Conservation (phyloP, 2,329 filamentous ascomycete species). For the Trichoderma asperellum region DNA sequence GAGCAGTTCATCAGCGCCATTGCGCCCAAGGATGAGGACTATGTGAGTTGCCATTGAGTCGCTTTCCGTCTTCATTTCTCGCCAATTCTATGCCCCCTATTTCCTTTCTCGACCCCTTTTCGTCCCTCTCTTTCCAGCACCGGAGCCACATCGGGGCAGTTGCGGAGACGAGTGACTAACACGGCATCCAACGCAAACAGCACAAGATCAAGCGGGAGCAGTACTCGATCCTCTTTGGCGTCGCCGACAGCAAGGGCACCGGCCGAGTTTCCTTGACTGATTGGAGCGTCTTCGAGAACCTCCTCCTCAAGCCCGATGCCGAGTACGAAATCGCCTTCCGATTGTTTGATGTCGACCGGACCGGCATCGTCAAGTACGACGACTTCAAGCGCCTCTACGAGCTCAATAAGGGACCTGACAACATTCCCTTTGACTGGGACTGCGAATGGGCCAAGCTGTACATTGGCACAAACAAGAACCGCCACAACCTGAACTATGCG, state of each 20-base stretch:
- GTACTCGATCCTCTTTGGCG: slow-evolving; percentile 88
- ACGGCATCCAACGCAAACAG: slow-evolving; percentile 50
- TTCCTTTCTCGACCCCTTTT: background rate
- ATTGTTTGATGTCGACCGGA: slow-evolving; percentile 85
- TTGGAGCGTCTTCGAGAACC: slow-evolving; percentile 92
- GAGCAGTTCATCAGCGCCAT: slow-evolving; percentile 92
- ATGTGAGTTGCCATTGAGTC: slow-evolving; percentile 64
- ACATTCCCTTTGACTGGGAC: slow-evolving; percentile 94
- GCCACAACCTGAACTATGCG: slow-evolving; percentile 90
- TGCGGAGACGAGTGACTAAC: slow-evolving; percentile 23
- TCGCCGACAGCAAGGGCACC: slow-evolving; percentile 77
- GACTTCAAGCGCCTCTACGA: slow-evolving; percentile 85
- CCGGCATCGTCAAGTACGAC: slow-evolving; percentile 85
- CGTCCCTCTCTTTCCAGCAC: background rate
- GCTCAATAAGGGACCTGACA: slow-evolving; percentile 81
- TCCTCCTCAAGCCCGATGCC: slow-evolving; percentile 90
- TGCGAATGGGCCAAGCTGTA: slow-evolving; percentile 96
- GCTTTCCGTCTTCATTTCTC: background rate
- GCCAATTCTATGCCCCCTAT: background rate
- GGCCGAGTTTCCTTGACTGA: slow-evolving; percentile 80
- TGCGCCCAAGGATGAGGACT: slow-evolving; percentile 85
- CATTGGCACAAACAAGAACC: slow-evolving; percentile 82
- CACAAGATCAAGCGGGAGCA: slow-evolving; percentile 98
- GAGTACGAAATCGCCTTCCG: slow-evolving; percentile 99
- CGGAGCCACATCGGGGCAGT: slow-evolving; percentile 22